Base-by-base conservation (phyloP, 257 asterid species). In the Mentha longifolia region DNA sequence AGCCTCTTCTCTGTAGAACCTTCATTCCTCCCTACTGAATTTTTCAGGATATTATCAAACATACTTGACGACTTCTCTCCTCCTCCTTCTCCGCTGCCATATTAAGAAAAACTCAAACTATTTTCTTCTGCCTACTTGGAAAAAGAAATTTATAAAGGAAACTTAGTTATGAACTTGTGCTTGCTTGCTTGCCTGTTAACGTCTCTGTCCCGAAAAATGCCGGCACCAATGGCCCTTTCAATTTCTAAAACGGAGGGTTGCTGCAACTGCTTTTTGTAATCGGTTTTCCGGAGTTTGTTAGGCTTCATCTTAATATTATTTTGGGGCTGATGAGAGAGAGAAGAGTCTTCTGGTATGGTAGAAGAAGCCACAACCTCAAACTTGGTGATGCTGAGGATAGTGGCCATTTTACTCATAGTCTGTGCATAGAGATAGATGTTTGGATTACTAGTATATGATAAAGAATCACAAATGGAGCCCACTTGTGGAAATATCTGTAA, bases 141-240 rank as follows among this genome's bases (percentile, higher is more conserved):
- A 3, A 10, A 16, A 28, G 31, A 22, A 22, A 28, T 28, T 28
- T 28, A 2, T 28, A 28, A 43, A 43, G 14, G 35, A 14, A 2
- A 35, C n/a, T n/a, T n/a, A n/a, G 5, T 5, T 35, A 30, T 63
- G 11, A 37, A 45, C 39, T 63, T 74, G 45, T 68, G 58, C 56
- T 73, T 85, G 67, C 96, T 73, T 86, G 67, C 96, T 88, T 81
- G 25, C 25, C 25, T 22, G 76, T 59, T 70, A 10, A 70, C 61
- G 46, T 83, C 95, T 61, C 78, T 75, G 52, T 87, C 97, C 9
- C 88, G 82, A 46, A 85, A 89, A 62, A 77, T 68, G 57, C 96
- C 98, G 12, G 95, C 92, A 12, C 95, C 96, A 22, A 92, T 89
- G 56, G 95, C 96, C 50, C 87, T 86, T 71, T 92, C 95, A 6